Evolutionary conservation across 192 early-diverging fungal species (phyloP).

Genomic region (Spizellomyces sp.): DNA sequence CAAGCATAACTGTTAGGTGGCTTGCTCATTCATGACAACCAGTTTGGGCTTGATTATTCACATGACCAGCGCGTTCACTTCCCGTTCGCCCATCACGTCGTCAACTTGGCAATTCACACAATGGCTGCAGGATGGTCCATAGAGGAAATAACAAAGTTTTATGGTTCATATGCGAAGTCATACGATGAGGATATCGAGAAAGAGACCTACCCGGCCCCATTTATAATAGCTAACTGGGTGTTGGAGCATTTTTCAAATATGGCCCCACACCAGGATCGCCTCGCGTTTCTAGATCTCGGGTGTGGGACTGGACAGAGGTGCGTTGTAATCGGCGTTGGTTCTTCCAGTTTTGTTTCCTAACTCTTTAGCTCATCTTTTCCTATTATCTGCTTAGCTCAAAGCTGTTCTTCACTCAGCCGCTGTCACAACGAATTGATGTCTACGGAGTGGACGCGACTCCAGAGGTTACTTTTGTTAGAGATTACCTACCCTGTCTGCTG

Average conservation of each 20-base stretch:
- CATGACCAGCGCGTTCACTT: too few relatives aligned
- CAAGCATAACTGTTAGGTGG: too few relatives aligned
- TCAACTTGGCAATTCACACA: too few relatives aligned
- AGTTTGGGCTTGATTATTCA: too few relatives aligned
- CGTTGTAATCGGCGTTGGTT: neutral
- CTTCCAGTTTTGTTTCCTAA: neutral
- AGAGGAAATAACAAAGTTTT: constrained; percentile 28
- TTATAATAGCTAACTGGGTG: constrained; percentile 28
- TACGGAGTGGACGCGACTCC: constrained; percentile 41
- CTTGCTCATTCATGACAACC: too few relatives aligned
- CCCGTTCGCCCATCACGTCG: too few relatives aligned
- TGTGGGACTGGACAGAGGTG: constrained; percentile 40
- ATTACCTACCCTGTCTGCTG: neutral
- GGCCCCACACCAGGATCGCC: neutral
- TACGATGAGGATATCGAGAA: constrained; percentile 34
- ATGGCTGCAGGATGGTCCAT: constrained; percentile 20
- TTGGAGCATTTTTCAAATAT: constrained; percentile 5
- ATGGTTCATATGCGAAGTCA: constrained; percentile 25
- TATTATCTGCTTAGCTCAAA: constrained; percentile 23
- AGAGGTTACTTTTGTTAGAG: constrained; percentile 17
- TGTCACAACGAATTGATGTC: constrained; percentile 4
- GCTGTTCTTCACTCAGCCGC: constrained; percentile 19
- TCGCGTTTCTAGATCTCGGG: constrained; percentile 28
- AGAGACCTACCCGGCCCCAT: constrained; percentile 35
- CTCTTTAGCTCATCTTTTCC: neutral